A percentile compares a stretch with the other conserved stretches of the same genome.
phyloP scores from a whole-genome alignment of 2,329 filamentous ascomycete species.

The Aschersonia sp. region DNA sequence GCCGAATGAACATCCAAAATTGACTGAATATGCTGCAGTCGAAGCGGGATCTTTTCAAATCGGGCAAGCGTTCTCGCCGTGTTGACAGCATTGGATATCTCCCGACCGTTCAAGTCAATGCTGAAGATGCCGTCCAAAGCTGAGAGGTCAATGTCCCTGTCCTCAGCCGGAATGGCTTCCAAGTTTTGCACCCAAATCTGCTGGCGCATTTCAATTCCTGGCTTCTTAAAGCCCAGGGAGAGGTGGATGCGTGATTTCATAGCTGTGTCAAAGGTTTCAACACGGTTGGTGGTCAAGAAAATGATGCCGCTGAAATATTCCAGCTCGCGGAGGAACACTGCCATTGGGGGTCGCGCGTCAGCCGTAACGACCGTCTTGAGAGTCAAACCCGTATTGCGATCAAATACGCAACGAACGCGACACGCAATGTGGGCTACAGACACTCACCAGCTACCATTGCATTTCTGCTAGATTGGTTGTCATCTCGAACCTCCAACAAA shows the following conservation, averaged over 20 bases:
- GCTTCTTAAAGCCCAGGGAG: not conserved
- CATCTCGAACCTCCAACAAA: constrained; percentile 32
- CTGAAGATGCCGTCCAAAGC: not conserved
- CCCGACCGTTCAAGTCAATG: not conserved
- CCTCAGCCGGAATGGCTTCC: not conserved
- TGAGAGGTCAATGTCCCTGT: not conserved
- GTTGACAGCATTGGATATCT: not conserved
- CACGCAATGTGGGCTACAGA: constrained; percentile 6
- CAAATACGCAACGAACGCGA: too few relatives aligned
- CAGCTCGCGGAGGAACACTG: constrained; percentile 25
- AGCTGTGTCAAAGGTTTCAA: constrained; percentile 26
- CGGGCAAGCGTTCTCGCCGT: not conserved
- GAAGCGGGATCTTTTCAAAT: not conserved
- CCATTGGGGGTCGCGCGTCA: not conserved
- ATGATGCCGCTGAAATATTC: constrained; percentile 30
- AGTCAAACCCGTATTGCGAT: too few relatives aligned
- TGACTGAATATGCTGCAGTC: not conserved
- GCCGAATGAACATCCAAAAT: not conserved
- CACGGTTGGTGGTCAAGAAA: constrained; percentile 29
- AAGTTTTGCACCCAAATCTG: not conserved
- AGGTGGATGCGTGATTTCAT: not conserved
- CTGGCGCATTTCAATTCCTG: not conserved
- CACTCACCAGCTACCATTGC: constrained; percentile 25
- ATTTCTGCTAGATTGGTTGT: constrained; percentile 31
- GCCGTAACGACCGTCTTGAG: too few relatives aligned